Evolutionary conservation across 2,329 filamentous ascomycete species (phyloP).

Genomic region (Proliferodiscus dingleyae): DNA sequence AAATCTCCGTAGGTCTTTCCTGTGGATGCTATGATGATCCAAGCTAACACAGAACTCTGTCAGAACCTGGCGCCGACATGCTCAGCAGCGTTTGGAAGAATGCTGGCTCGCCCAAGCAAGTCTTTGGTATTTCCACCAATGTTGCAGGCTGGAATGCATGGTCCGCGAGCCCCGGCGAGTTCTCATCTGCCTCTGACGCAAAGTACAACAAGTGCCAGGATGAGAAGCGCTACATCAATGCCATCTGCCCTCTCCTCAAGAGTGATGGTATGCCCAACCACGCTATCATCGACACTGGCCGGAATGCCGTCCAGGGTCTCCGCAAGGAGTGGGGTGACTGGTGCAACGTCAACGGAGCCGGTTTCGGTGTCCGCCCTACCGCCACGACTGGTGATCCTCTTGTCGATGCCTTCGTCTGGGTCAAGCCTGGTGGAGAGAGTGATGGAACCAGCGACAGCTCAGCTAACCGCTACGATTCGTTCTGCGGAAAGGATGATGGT

Average conservation of each 20-base stretch:
- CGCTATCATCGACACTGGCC: conserved; percentile 51
- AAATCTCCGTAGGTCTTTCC: too few relatives aligned
- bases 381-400: conserved; percentile 55
- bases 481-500: conserved; percentile 46
- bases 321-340: conserved; percentile 59
- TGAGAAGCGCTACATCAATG: conserved; percentile 48
- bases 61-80: conserved; percentile 43
- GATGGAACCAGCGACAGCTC: conserved; percentile 36
- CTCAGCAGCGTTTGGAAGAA: conserved; percentile 43
- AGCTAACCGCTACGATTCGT: conserved; percentile 44
- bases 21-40: too few relatives aligned
- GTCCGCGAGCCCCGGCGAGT: conserved; percentile 38
- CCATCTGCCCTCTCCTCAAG: conserved; percentile 43
- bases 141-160: conserved; percentile 56
- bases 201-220: conserved; percentile 45
- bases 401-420: conserved; percentile 64
- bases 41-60: too few relatives aligned
- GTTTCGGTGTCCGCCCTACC: conserved; percentile 60
- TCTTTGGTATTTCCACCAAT: conserved; percentile 52
- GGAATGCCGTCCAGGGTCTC: conserved; percentile 58
- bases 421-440: conserved; percentile 59
- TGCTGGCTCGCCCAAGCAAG: conserved; percentile 40
- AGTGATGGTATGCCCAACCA: conserved; percentile 45
- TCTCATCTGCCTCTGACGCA: conserved; percentile 38
- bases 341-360: conserved; percentile 61